Evolutionary conservation across 2,329 filamentous ascomycete genomes (phyloP), one percentile per base, ranked within the genome.

Genomic region (Diaporthe velutina): DNA sequence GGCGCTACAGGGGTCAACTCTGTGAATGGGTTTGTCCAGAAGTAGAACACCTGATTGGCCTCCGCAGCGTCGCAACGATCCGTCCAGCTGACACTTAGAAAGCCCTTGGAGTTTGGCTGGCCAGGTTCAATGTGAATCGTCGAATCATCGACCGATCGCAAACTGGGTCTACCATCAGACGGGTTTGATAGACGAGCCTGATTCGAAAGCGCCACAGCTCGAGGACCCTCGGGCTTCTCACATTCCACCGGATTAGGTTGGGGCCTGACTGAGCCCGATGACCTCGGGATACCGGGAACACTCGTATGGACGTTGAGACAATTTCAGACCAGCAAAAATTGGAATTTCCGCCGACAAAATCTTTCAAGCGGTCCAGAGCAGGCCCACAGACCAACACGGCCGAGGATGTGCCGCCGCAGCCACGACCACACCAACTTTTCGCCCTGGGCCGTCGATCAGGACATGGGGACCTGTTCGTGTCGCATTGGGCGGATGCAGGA

Each of bases 391-490:
- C 70, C 70, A 72, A 28, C 70, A 64, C 45, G 57, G 28, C 70
- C 55, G 60, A 73, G 71, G 66, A 70, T 73, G 75, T 38, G 64
- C 64, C 64, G 73, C 73, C 73, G 57, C 75, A 72, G 54, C 75
- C 68, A 50, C 52, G 61, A 76, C 73, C 75, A 75, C 74, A 70
- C 74, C 74, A 75, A 73, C 73, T 74, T 52, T 52, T 17, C 52
- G 35, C 22, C 61, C 8, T 33, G 48, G 30, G 55, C 35, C 42
- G 70, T 42, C 73, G 74, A 75, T 75, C 48, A 70, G 64, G 71
- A 60, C 74, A 74, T 50, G 71, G 67, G 66, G 66, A 74, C 66
- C 52, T 71, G 74, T 50, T 70, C 74, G 71, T 64, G 70, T 72
- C 48, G 70, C 70, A 64, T 58, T 73, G 70, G 50, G 48, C 54